Conservation (phyloP, 192 early-diverging fungal species). For the Nowakowskiella sp. region DNA sequence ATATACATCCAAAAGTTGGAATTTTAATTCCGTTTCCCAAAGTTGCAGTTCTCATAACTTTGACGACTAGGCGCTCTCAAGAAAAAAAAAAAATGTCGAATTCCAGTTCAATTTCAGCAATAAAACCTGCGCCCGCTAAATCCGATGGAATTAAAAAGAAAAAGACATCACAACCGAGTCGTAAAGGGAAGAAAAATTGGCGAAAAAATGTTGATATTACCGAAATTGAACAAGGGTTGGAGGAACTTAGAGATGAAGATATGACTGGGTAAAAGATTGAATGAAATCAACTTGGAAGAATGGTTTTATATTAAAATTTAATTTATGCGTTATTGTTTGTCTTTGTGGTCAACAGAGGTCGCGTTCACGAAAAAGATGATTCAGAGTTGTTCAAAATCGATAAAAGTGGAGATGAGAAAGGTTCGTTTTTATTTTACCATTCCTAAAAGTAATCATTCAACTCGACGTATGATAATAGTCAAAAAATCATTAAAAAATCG, state of each 20-base stretch:
- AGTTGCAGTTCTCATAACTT: too few species aligned
- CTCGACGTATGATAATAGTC: conserved; percentile 19
- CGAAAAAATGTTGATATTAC: conserved; percentile 82
- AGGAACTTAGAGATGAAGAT: conserved; percentile 58
- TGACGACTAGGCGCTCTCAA: too few species aligned
- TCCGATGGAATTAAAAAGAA: too few species aligned
- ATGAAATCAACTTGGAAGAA: conserved; percentile 8
- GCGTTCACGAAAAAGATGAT: conserved; percentile 37
- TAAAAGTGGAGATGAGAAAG: conserved; percentile 50
- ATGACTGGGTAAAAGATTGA: conserved; percentile 54
- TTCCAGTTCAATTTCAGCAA: too few species aligned
- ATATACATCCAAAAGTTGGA: conserved; percentile 8
- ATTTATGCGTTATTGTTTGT: not conserved
- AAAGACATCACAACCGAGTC: conserved; percentile 53
- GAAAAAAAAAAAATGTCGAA: too few species aligned
- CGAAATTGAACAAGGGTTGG: conserved; percentile 68
- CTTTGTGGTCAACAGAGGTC: conserved; percentile 30
- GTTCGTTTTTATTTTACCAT: conserved; percentile 12
- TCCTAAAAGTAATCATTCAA: not conserved
- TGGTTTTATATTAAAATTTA: conserved; percentile 10
- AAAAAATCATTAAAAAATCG: conserved; percentile 39
- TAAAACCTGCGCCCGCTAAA: too few species aligned
- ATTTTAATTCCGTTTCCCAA: conserved; percentile 15
- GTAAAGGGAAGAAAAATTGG: conserved; percentile 91
- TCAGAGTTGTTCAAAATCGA: conserved; percentile 66